Percentiles rank a stretch among this genome's conserved stretches.
These are phyloP conservation scores for Samsoniella hepiali DNA, from an alignment of 2,329 filamentous ascomycete genomes.

Conservation along the genomic window DNA sequence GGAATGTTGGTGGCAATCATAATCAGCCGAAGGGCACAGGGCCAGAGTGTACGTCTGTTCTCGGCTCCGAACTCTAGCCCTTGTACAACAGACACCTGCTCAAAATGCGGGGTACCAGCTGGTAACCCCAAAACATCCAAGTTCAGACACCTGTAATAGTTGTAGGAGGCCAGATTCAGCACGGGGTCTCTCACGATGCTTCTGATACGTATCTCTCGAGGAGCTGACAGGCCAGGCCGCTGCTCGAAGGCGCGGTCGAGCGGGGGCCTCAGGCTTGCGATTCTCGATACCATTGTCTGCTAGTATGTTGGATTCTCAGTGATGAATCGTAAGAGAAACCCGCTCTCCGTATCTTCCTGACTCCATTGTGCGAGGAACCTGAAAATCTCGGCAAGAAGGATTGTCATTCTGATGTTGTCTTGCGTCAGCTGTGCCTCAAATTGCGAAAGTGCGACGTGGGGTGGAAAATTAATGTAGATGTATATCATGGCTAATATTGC, in stretches of 20 bases:
- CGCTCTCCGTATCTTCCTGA: too few relatives aligned
- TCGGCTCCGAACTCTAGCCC: not conserved
- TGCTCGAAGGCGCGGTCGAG: too few relatives aligned
- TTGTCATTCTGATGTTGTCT: constrained; percentile 3
- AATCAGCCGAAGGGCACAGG: not conserved
- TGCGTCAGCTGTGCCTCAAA: not conserved
- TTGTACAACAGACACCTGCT: not conserved
- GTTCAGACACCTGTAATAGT: not conserved
- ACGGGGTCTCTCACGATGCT: not conserved
- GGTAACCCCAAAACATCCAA: not conserved
- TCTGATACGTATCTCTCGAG: not conserved
- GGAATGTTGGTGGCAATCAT: not conserved
- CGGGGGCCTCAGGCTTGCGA: not conserved
- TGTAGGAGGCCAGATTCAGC: not conserved
- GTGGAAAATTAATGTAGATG: not conserved
- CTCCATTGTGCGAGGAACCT: not conserved
- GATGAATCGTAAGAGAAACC: not conserved
- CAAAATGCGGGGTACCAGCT: not conserved
- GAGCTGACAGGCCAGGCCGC: not conserved
- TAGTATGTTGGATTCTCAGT: not conserved
- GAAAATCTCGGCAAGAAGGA: not conserved
- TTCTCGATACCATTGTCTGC: not conserved
- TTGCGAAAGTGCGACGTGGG: not conserved
- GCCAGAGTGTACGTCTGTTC: not conserved
- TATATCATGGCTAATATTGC: not conserved